Conservation (phyloP, 352 stramenopile genomes). For the Globisporangium apiculatum region DNA sequence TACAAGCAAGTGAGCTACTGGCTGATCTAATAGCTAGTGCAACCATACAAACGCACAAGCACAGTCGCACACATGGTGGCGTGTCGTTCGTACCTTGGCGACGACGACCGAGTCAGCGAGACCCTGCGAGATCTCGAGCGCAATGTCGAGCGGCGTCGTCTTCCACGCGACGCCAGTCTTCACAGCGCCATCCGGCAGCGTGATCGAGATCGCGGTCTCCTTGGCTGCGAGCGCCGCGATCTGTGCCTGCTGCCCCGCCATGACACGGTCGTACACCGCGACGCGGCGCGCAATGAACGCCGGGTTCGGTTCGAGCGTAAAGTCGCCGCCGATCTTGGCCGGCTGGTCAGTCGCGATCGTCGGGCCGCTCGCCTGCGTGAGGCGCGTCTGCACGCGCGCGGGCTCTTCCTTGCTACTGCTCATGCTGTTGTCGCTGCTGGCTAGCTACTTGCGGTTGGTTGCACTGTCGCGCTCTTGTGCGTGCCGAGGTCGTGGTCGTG, state of each 20-base stretch:
- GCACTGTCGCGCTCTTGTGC: neutral
- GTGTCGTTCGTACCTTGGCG: slow-evolving; percentile 28
- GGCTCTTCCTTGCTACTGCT: slow-evolving; percentile 18
- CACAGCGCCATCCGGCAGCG: slow-evolving; percentile 94
- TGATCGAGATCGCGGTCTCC: slow-evolving; percentile 92
- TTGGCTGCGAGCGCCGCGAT: slow-evolving; percentile 77
- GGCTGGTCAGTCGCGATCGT: slow-evolving; percentile 39
- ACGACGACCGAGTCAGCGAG: slow-evolving; percentile 92
- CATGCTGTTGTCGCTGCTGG: slow-evolving; percentile 1
- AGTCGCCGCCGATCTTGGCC: slow-evolving; percentile 78
- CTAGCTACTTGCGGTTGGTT: too few species aligned
- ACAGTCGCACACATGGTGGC: neutral
- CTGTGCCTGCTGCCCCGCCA: slow-evolving; percentile 55
- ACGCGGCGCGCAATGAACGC: slow-evolving; percentile 74
- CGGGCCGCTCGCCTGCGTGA: slow-evolving; percentile 71
- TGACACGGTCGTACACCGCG: slow-evolving; percentile 85
- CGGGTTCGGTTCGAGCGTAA: slow-evolving; percentile 76
- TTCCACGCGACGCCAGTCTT: slow-evolving; percentile 90
- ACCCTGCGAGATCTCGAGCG: slow-evolving; percentile 91
- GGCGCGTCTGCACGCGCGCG: slow-evolving; percentile 62
- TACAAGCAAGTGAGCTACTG: neutral
- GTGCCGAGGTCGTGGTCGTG: neutral
- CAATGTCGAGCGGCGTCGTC: slow-evolving; percentile 97
- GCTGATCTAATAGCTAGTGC: neutral
- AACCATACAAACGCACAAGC: neutral